A percentile compares a stretch with the other conserved stretches of the same genome.
phyloP scores from a whole-genome alignment of 352 stramenopile species.

The Globisporangium spiculum region DNA sequence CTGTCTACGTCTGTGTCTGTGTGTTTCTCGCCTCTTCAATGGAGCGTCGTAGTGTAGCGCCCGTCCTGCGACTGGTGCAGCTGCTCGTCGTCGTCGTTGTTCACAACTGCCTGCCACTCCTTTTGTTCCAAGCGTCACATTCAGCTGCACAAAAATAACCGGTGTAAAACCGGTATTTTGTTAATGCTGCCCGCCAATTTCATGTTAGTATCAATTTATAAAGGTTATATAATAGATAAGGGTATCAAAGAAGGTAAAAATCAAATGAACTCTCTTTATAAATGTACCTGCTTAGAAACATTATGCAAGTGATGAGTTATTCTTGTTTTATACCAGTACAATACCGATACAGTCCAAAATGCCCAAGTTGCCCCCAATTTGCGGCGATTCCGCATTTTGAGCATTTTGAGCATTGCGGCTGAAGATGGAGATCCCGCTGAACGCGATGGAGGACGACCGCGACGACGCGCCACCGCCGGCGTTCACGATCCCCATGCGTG shows the following conservation, averaged over 20 bases:
- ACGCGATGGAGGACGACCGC: slow-evolving; percentile 34
- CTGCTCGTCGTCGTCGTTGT: background rate
- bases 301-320: background rate
- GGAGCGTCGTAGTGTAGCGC: background rate
- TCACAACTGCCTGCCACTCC: slow-evolving; percentile 19
- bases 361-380: background rate
- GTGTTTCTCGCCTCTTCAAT: background rate
- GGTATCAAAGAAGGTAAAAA: background rate
- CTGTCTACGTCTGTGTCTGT: background rate
- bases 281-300: background rate
- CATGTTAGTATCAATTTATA: background rate
- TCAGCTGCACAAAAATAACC: background rate
- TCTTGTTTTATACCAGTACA: background rate
- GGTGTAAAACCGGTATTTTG: background rate
- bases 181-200: background rate
- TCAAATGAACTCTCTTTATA: too few relatives aligned
- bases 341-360: background rate
- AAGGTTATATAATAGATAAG: background rate
- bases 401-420: background rate
- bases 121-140: slow-evolving; percentile 7
- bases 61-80: background rate
- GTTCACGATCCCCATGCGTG: slow-evolving; percentile 29
- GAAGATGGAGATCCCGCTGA: slow-evolving; percentile 53
- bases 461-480: slow-evolving; percentile 19
- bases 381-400: background rate